Evolutionary conservation across 495 filamentous ascomycete species (phyloP), one percentile per base, ranked within the genome.

Genomic region (Lepraria neglecta): DNA sequence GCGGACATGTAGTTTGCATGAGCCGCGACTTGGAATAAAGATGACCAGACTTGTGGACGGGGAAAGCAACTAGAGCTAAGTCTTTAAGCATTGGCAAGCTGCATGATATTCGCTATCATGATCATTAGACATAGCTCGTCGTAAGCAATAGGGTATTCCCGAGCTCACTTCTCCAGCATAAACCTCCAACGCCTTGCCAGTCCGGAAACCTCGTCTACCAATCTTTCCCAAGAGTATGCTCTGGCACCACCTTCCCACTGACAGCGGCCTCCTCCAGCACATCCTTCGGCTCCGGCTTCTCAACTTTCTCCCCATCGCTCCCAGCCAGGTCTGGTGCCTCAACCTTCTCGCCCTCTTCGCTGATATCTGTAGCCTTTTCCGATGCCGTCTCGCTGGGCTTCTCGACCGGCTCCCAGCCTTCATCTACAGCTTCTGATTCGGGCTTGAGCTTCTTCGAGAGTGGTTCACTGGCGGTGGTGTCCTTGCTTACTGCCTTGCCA

Each of bases 351-450:
- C 58, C 61, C 15, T 67, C 64, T 30, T 64, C 61, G 44, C 45
- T 64, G 45, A 59, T 50, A 40, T 31, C 51, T 1, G 43, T 45
- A 5, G 47, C 30, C 27, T 58, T 53, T 15, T 58, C 60, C 28
- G 63, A 50, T 0, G 46, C 35, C 28, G 44, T 45, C 24, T 61
- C 65, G 10, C 69, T 69, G 17, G 66, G 67, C 59, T 66, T 69
- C 15, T 72, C 65, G 4, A 77, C 65, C 10, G 74, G 66, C 55
- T 77, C 74, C 74, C 74, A 77, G 21, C 74, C 75, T 64, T 75
- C 70, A 6, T 74, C 70, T 30, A 59, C 46, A 15, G 45, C 43
- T n/a, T 53, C 59, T 35, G 30, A 5, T 15, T 64, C 55, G 12
- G 51, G n/a, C 60, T 70, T 75, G 56, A 65, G 65, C 65, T 71